A percentile compares a stretch with the other conserved stretches of the same genome.
Conservation (phyloP, 2,329 filamentous ascomycete genomes). For the Exophiala oligosperma region DNA sequence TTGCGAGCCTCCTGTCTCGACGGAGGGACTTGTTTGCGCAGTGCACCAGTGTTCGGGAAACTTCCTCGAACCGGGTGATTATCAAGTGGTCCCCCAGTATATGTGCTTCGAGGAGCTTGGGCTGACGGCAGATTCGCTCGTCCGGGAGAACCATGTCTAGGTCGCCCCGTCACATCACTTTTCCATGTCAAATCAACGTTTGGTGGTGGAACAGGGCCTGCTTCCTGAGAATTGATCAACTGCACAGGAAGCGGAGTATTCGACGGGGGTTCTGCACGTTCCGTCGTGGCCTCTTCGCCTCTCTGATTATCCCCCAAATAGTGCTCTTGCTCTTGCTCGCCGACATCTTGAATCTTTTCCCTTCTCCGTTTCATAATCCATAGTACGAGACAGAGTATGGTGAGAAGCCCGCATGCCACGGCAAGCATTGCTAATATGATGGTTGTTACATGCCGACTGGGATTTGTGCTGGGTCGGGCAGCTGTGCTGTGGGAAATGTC, state of each 20-base stretch:
- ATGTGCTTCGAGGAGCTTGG: constrained; percentile 9
- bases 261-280: background rate
- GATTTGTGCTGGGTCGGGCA: background rate
- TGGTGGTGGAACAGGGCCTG: constrained; percentile 1
- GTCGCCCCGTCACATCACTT: constrained; percentile 14
- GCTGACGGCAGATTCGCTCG: constrained; percentile 1
- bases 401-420: constrained; percentile 6
- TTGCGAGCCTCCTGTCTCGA: background rate
- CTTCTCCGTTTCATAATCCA: constrained; percentile 8
- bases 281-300: background rate
- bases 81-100: no score
- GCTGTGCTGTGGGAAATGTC: constrained; percentile 1
- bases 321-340: background rate
- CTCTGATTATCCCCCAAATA: background rate
- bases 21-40: no score
- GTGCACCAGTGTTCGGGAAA: background rate
- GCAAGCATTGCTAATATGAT: constrained; percentile 15
- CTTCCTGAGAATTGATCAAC: background rate
- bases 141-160: constrained; percentile 11
- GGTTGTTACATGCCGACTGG: constrained; percentile 6
- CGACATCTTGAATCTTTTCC: background rate
- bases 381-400: constrained; percentile 8
- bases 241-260: background rate
- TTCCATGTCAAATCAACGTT: constrained; percentile 19
- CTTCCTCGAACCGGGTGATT: background rate